Evolutionary conservation across 1,284 basidiomycete genomes (phyloP).

Genomic region (Malassezia arunalokei): DNA sequence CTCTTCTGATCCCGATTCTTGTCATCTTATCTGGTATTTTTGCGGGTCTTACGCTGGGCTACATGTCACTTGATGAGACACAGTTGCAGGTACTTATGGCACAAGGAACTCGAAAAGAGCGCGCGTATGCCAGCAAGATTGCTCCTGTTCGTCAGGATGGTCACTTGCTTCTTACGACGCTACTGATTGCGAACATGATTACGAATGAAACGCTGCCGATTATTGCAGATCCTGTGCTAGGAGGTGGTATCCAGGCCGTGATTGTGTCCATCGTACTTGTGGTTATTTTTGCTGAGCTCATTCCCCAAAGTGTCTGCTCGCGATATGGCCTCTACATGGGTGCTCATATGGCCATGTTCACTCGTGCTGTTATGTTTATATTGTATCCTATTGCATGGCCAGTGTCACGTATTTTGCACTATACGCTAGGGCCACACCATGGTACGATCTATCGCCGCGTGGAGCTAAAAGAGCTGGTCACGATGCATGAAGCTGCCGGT

Average conservation of each 20-base stretch:
- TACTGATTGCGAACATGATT: conserved; percentile 45
- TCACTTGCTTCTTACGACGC: conserved; percentile 41
- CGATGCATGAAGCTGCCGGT: conserved; percentile 56
- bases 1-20: conserved; percentile 52
- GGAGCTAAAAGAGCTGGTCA: conserved; percentile 64
- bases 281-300: conserved; percentile 72
- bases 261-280: conserved; percentile 41
- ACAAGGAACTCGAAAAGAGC: conserved; percentile 69
- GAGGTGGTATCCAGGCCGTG: conserved; percentile 62
- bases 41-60: conserved; percentile 69
- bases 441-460: conserved; percentile 43
- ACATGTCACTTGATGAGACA: conserved; percentile 85
- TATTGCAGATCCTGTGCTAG: conserved; percentile 73
- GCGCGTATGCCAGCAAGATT: conserved; percentile 68
- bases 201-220: conserved; percentile 61
- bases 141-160: conserved; percentile 63
- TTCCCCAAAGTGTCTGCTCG: conserved; percentile 55
- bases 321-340: conserved; percentile 46
- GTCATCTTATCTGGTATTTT: conserved; percentile 55
- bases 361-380: conserved; percentile 37
- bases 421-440: conserved; percentile 42
- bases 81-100: conserved; percentile 75
- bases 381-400: conserved; percentile 46
- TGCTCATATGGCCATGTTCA: conserved; percentile 42
- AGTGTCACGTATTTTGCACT: conserved; percentile 44